Evolutionary conservation across 768 basidiomycete species (phyloP), one percentile per base, ranked within the genome.

Genomic region (Termitomyces sp.): DNA sequence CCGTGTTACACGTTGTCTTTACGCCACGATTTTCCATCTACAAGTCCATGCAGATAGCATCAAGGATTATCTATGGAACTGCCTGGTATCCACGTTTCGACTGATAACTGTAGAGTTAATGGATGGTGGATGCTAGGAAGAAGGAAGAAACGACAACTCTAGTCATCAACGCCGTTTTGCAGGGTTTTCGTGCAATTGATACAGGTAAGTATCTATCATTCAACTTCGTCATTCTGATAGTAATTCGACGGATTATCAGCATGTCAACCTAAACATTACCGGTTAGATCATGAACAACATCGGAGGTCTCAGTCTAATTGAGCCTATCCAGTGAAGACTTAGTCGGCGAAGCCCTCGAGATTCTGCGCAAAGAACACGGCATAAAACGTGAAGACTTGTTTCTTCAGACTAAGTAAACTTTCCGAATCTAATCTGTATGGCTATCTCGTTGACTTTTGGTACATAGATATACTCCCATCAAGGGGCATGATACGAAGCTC

Each of bases 141-240:
- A 85, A 85, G 63, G 86, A 88, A 52, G 68, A 76, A 22, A 94
- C 92, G 0, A 71, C 83, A 0, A 69, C 74, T 4, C 78, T 92
- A 3, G 90, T 93, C 18, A 70, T 86, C 47, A 77, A 74, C 52
- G 92, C 92, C 10, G 81, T 93, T 52, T 69, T 86, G 36, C 78
- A 82, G 58, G 91, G 92, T 5, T 94, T 93, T 66, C 73, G 85
- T 43, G 90, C 87, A 4, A 83, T 94, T 27, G 92, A 94, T 62
- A 92, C 89, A n/a, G 90, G n/a, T n/a, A n/a, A n/a, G 89, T 78
- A 68, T 57, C 75, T 51, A 2, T 46, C 41, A 32, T 52, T 36
- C 20, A 29, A 20, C 38, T 41, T 25, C n/a, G 20, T 52, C 11
- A 46, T 32, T 16, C 5, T 13, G 42, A 11, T 25, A 29, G 27